Percentiles rank a stretch among this genome's conserved stretches.
Conservation (phyloP, 176 grass and related monocot genomes). For the Cocos nucifera region DNA sequence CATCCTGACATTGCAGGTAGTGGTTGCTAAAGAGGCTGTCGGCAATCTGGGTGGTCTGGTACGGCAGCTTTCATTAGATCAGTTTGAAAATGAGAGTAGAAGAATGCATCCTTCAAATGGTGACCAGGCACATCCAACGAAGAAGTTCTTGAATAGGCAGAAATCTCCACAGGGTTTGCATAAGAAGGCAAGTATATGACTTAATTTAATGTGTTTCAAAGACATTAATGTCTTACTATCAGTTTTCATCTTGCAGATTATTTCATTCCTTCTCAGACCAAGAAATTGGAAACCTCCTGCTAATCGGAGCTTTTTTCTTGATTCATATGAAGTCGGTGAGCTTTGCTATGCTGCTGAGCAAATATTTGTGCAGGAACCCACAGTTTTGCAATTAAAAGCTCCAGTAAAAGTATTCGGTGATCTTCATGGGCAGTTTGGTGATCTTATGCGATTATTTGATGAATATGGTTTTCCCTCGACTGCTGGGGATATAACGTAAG, state of each 20-base stretch:
- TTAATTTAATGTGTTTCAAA: conserved; percentile 10
- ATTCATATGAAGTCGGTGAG: conserved; percentile 93
- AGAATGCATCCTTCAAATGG: conserved; percentile 80
- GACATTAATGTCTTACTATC: conserved; percentile 14
- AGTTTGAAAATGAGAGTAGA: conserved; percentile 99
- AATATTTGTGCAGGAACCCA: conserved; percentile 96
- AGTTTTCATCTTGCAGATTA: conserved; percentile 42
- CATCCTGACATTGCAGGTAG: conserved; percentile 51
- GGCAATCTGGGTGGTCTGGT: conserved; percentile 91
- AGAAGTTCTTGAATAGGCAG: conserved; percentile 80
- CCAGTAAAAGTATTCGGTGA: conserved; percentile 97
- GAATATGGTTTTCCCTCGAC: conserved; percentile 97
- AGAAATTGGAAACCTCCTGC: conserved; percentile 83
- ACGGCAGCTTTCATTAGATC: conserved; percentile 86
- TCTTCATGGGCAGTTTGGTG: conserved; percentile 98
- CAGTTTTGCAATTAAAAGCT: conserved; percentile 94
- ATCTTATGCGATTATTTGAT: conserved; percentile 96
- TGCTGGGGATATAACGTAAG: conserved; percentile 94
- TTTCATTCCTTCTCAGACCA: conserved; percentile 75
- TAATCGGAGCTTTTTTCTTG: conserved; percentile 88
- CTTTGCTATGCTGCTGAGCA: conserved; percentile 95
- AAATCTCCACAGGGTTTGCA: conserved; percentile 88
- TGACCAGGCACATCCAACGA: conserved; percentile 53
- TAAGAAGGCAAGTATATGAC: conserved; percentile 52
- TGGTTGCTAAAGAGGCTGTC: conserved; percentile 93